Percentiles rank a stretch among this genome's conserved stretches.
These are phyloP conservation scores for Fomitiporia mediterranea DNA, from an alignment of 1,284 basidiomycete species.

Conservation along the genomic window DNA sequence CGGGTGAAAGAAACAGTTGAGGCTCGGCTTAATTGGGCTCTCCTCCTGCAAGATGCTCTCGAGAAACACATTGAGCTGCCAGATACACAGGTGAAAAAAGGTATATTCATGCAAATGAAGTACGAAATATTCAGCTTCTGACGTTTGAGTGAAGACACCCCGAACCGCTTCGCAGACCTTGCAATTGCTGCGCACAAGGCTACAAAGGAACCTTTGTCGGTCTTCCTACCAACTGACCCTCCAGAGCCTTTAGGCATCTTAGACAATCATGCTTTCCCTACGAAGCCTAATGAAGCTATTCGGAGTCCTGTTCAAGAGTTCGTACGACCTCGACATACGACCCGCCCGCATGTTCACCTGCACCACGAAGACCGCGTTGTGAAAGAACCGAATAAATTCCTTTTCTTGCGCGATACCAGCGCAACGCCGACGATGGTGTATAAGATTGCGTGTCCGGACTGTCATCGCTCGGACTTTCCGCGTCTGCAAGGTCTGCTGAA, in stretches of 20 bases:
- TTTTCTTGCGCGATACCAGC: constrained; percentile 39
- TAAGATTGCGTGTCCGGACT: constrained; percentile 56
- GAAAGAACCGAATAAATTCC: constrained; percentile 28
- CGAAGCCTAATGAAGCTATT: not conserved
- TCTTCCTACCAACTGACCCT: constrained; percentile 1
- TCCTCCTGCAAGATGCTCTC: constrained; percentile 50
- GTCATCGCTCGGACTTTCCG: constrained; percentile 58
- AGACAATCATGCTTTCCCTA: not conserved
- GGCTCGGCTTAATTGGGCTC: constrained; percentile 64
- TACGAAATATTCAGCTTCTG: not conserved
- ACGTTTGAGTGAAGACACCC: not conserved
- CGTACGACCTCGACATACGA: constrained; percentile 32
- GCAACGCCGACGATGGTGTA: constrained; percentile 35
- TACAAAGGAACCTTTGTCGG: constrained; percentile 1
- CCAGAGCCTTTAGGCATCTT: not conserved
- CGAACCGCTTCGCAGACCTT: constrained; percentile 6
- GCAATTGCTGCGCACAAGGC: constrained; percentile 15
- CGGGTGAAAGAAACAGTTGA: constrained; percentile 52
- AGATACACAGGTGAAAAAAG: not conserved
- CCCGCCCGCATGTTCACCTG: constrained; percentile 29
- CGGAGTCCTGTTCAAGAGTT: constrained; percentile 20
- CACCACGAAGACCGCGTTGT: constrained; percentile 27
- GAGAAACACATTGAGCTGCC: constrained; percentile 27
- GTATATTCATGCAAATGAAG: not conserved
- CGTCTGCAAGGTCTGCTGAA: constrained; percentile 74